phyloP scores from a whole-genome alignment of 1,284 basidiomycete species.

The Macrocystidia cucumis region DNA sequence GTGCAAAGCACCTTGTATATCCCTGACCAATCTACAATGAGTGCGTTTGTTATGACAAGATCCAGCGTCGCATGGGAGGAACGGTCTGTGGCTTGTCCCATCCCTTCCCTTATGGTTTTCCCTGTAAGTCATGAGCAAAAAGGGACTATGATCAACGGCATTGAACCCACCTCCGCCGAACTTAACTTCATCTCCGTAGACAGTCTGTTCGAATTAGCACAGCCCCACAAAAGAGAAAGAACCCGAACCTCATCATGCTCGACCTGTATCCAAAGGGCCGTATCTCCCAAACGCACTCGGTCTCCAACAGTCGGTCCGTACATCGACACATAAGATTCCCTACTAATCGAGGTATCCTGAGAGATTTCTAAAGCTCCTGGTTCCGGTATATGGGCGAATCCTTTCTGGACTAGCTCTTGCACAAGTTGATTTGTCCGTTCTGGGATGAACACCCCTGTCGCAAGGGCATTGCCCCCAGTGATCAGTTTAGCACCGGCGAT shows the following conservation, averaged over 20 bases:
- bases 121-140: constrained; percentile 33
- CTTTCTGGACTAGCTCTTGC: constrained; percentile 33
- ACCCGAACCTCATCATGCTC: constrained; percentile 74
- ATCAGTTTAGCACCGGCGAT: constrained; percentile 73
- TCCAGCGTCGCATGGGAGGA: constrained; percentile 72
- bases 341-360: constrained; percentile 45
- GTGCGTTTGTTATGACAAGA: constrained; percentile 89
- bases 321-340: constrained; percentile 81
- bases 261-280: constrained; percentile 87
- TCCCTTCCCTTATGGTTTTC: constrained; percentile 92
- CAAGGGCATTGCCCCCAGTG: constrained; percentile 78
- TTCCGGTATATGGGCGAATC: constrained; percentile 59
- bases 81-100: constrained; percentile 86
- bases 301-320: constrained; percentile 95
- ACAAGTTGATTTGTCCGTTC: constrained; percentile 40
- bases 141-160: neutral
- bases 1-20: constrained; percentile 84
- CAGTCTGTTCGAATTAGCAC: constrained; percentile 36
- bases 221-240: neutral
- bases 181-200: constrained; percentile 94
- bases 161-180: constrained; percentile 80
- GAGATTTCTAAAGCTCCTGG: constrained; percentile 42
- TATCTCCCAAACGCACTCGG: constrained; percentile 84
- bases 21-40: constrained; percentile 93
- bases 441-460: constrained; percentile 45